Evolutionary conservation across 1,284 basidiomycete species (phyloP), one percentile per base, ranked within the genome.

Genomic region (Fistulinella cinereoalba): DNA sequence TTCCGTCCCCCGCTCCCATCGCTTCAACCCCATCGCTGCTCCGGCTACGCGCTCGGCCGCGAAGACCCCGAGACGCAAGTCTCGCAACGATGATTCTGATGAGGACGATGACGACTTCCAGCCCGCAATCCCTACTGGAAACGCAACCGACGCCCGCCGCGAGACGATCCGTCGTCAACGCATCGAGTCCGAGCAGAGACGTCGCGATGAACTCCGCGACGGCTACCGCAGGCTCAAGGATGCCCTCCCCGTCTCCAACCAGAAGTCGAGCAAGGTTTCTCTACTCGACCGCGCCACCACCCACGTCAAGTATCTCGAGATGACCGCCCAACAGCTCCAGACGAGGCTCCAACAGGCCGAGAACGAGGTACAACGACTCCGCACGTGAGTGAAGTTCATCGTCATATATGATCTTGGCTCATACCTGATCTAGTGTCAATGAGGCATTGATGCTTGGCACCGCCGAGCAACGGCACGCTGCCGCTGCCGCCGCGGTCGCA

Each of bases 211-310:
- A 70, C 83, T 93, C 58, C 75, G 88, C 47, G 88, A 92, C 50
- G 90, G 90, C 48, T 94, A 93, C 70, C 79, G 83, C 60, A 77
- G 85, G 47, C 82, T 94, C 68, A 90, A 89, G 76, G 85, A 88
- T 56, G 84, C 83, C 44, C 81, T 94, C 52, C 91, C 91, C 21
- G 73, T 82, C 46, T 87, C 85, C 40, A 90, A 88, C 73, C 89
- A 92, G 76, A 88, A 92, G 74, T 83, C 84, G 15, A 89, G 85
- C 78, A 93, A 94, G 72, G 85, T 90, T 44, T 86, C 81, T 51
- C 73, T 93, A 49, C 79, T 94, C 58, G 90, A 93, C 62, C 82
- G 90, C 59, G 86, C 87, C 37, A 87, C 85, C 51, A 82, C 77
- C 43, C 86, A 90, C 68, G 84, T 90, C 73, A 80, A 81, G 68